Conservation (phyloP, 768 basidiomycete genomes). For the Cystofilobasidium ferigula region DNA sequence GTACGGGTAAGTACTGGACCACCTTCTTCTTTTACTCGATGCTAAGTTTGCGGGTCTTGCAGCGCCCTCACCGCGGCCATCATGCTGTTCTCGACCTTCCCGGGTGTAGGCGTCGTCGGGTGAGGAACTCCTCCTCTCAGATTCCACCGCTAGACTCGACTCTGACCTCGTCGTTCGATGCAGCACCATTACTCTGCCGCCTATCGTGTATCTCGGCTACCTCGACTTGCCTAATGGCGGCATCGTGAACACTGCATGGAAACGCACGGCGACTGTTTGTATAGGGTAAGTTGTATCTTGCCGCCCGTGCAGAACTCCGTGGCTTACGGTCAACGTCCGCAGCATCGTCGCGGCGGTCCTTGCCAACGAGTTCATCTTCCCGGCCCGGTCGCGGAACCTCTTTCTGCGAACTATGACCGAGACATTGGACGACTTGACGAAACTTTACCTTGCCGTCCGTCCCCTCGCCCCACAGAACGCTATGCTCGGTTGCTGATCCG, state of each 20-base stretch:
- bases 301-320: neutral
- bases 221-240: conserved; percentile 29
- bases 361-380: conserved; percentile 36
- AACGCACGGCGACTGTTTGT: conserved; percentile 10
- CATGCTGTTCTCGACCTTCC: conserved; percentile 32
- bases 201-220: conserved; percentile 37
- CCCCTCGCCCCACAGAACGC: neutral
- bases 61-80: conserved; percentile 34
- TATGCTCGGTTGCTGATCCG: neutral
- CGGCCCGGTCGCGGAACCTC: conserved; percentile 20
- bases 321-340: neutral
- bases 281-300: conserved; percentile 7
- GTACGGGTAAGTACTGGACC: conserved; percentile 8
- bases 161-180: conserved; percentile 26
- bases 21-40: neutral
- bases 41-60: neutral
- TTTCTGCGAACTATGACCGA: conserved; percentile 15
- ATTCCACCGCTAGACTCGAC: too few relatives aligned
- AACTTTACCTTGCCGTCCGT: conserved; percentile 20
- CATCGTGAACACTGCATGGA: conserved; percentile 31
- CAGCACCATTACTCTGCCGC: conserved; percentile 38
- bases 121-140: conserved; percentile 1
- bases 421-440: conserved; percentile 16
- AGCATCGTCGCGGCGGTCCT: conserved; percentile 38
- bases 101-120: conserved; percentile 26